Conservation (phyloP, 2,329 filamentous ascomycete genomes). For the Metarhizium sp. region DNA sequence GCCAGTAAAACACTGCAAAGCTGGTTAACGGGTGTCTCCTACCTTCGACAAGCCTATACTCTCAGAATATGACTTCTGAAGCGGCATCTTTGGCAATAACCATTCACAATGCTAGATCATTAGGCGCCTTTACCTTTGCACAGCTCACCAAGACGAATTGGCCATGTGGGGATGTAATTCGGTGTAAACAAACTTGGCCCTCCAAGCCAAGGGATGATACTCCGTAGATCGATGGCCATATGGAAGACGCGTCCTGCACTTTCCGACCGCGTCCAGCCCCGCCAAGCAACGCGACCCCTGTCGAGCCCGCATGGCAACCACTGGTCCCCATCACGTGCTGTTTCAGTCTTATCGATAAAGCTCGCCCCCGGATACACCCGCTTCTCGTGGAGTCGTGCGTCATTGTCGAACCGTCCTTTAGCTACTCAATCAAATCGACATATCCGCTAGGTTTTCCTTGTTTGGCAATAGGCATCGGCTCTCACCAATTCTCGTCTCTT, state of each 20-base stretch:
- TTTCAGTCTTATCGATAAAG: conserved; percentile 17
- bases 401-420: background rate
- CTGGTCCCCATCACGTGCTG: conserved; percentile 14
- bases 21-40: conserved; percentile 2
- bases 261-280: conserved; percentile 6
- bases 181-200: background rate
- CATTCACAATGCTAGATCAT: conserved; percentile 9
- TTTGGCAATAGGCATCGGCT: background rate
- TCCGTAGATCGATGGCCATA: background rate
- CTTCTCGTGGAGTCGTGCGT: conserved; percentile 6
- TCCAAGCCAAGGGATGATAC: background rate
- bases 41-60: conserved; percentile 23
- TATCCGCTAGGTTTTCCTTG: background rate
- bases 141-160: background rate
- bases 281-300: conserved; percentile 3
- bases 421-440: background rate
- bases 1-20: conserved; percentile 6
- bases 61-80: conserved; percentile 33
- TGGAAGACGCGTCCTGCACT: conserved; percentile 5
- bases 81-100: conserved; percentile 20
- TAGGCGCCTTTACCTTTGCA: background rate
- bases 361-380: conserved; percentile 8
- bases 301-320: background rate
- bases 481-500: background rate
- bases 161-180: conserved; percentile 1